Conservation (phyloP, 2,329 filamentous ascomycete species). For the Cladosporium sp. region DNA sequence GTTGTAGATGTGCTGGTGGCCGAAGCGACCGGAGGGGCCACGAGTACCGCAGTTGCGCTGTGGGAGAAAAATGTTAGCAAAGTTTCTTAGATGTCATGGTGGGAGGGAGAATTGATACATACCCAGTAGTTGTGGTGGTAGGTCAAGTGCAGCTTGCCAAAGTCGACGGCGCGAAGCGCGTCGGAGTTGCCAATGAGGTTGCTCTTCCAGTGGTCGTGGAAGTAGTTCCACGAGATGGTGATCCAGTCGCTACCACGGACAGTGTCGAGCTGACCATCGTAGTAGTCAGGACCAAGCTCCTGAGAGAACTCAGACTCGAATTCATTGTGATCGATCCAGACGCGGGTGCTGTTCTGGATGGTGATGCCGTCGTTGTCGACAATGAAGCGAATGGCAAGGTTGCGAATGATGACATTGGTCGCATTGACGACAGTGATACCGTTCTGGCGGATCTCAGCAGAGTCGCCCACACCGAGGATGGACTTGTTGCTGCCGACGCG, state of each 20-base stretch:
- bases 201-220: constrained; percentile 52
- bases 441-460: constrained; percentile 42
- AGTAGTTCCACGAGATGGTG: constrained; percentile 53
- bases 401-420: constrained; percentile 47
- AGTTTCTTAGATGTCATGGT: background rate
- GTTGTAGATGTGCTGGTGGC: constrained; percentile 54
- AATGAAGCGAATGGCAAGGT: constrained; percentile 42
- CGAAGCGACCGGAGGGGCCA: constrained; percentile 53
- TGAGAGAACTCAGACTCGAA: constrained; percentile 46
- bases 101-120: background rate
- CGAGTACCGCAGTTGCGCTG: constrained; percentile 50
- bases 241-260: constrained; percentile 50
- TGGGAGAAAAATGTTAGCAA: background rate
- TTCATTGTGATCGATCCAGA: constrained; percentile 55
- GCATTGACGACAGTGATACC: constrained; percentile 42
- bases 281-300: constrained; percentile 28
- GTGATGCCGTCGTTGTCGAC: constrained; percentile 48
- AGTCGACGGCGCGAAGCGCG: constrained; percentile 45
- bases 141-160: constrained; percentile 50
- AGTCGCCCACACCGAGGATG: constrained; percentile 42
- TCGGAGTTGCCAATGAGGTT: constrained; percentile 49
- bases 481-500: constrained; percentile 52
- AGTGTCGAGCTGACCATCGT: constrained; percentile 51
- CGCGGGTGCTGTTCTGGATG: constrained; percentile 48
- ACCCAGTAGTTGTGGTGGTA: constrained; percentile 54